Base-by-base conservation (phyloP, 306 rosid species). In the Hippophae rhamnoides region DNA sequence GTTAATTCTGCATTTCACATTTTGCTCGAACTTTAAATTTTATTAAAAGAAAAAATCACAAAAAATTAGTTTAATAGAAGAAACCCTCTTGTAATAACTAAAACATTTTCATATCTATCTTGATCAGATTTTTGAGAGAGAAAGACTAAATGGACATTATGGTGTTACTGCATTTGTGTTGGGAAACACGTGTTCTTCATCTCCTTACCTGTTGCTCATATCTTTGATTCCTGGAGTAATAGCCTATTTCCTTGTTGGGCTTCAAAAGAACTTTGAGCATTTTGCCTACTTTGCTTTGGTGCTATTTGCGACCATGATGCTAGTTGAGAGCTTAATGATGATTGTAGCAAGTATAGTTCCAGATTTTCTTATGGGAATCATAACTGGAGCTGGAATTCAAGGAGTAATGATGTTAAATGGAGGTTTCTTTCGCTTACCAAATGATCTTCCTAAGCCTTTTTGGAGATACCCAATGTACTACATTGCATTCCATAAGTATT, bases 291-390 rank as follows among this genome's bases (percentile, higher is more conserved):
- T 86, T 5, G 43, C 70, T 7, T 18, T 66, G 26, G 65, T 78
- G 2, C 81, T 82, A 23, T 82, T 85, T 47, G 62, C 58, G 13
- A 42, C 57, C 38, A 60, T 75, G 70, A 66, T 75, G 69, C 52
- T 76, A 72, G 94, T 82, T 2, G 89, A 86, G 61, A 78, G 89
- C 79, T 68, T 80, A 1, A 86, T 86, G 94, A 78, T 86, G 86
- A 72, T 82, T 18, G 83, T 86, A 31, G 84, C 79, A 0, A 78
- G 89, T 26, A 45, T 81, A 14, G 72, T 72, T 8, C 81, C 90
- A 4, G 79, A 84, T 56, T 84, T 63, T 46, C 78, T 81, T 8
- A 73, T 76, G 80, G 89, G 89, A 0, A 78, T 82, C 52, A 78
- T 81, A 25, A 72, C 76, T 2, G 81, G 71, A 11, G 79, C 81